These are phyloP conservation scores for Plantago elongata DNA, from an alignment of 257 asterid species.

Conservation along the genomic window DNA sequence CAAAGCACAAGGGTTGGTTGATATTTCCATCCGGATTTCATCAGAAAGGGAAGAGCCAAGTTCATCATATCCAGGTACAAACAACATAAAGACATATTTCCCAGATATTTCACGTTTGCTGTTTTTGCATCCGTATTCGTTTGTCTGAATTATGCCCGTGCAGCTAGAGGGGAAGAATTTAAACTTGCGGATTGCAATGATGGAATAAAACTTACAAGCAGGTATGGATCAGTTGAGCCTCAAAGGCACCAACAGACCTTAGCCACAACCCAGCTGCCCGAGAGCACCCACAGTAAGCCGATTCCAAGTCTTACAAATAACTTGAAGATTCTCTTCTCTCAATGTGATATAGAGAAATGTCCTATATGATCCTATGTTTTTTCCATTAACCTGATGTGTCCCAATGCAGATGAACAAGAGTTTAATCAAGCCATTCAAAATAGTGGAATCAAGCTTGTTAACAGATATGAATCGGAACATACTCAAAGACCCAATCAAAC, in stretches of 20 bases:
- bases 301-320: no score
- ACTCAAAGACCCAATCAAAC: not conserved
- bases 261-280: slow-evolving; percentile 13
- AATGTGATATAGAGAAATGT: no score
- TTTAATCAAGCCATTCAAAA: no score
- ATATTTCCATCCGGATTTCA: slow-evolving; percentile 57
- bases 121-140: not conserved
- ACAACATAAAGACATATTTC: not conserved
- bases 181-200: slow-evolving; percentile 26
- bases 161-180: slow-evolving; percentile 48
- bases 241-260: slow-evolving; percentile 23
- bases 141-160: slow-evolving; percentile 2
- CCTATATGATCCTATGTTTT: no score
- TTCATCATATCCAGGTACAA: slow-evolving; percentile 26
- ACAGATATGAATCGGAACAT: not conserved
- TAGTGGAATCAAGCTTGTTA: slow-evolving; percentile 1
- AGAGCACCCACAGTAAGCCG: not conserved
- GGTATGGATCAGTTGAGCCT: slow-evolving; percentile 28
- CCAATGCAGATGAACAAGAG: no score
- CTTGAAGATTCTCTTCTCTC: no score
- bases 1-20: slow-evolving; percentile 67
- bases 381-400: no score
- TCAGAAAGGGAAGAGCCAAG: slow-evolving; percentile 50
- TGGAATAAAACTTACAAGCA: slow-evolving; percentile 32
- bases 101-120: not conserved